phyloP scores from a whole-genome alignment of 2,329 filamentous ascomycete species.

The Calonectria hongkongensis region DNA sequence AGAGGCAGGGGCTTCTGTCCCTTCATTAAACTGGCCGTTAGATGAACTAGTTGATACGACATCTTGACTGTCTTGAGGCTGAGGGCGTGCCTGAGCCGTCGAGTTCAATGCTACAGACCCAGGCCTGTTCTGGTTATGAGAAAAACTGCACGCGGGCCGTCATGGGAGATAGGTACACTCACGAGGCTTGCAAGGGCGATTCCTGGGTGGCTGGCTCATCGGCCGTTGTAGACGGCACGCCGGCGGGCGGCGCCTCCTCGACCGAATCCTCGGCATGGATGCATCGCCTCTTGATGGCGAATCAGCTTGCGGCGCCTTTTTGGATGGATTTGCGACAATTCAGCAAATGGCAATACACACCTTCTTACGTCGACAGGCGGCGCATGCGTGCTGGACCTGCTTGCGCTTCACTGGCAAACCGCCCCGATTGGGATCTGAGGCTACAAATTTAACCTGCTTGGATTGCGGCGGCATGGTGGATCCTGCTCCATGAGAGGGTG shows the following conservation, averaged over 20 bases:
- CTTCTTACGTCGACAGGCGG: constrained; percentile 73
- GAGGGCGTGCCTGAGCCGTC: constrained; percentile 34
- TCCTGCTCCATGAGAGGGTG: constrained; percentile 35
- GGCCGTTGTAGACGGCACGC: constrained; percentile 34
- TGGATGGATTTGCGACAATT: constrained; percentile 4
- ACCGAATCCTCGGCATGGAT: constrained; percentile 62
- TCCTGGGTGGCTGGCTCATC: constrained; percentile 54
- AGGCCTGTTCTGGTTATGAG: constrained; percentile 42
- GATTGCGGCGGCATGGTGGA: constrained; percentile 47
- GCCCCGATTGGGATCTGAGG: constrained; percentile 68
- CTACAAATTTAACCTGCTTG: constrained; percentile 73
- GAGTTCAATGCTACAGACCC: constrained; percentile 29
- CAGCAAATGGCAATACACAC: constrained; percentile 53
- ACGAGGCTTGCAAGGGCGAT: constrained; percentile 57
- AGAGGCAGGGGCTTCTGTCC: constrained; percentile 32
- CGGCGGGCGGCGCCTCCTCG: constrained; percentile 49
- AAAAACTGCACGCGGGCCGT: background rate
- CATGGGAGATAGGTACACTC: constrained; percentile 48
- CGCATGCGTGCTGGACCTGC: constrained; percentile 76
- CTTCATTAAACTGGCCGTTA: constrained; percentile 41
- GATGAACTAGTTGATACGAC: constrained; percentile 26
- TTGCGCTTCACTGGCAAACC: constrained; percentile 76
- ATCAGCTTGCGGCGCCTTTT: background rate
- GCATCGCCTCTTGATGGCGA: constrained; percentile 63
- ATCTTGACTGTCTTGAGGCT: constrained; percentile 38